phyloP scores from a whole-genome alignment of 2,329 filamentous ascomycete species.

The Torrubiella hemipterigena region DNA sequence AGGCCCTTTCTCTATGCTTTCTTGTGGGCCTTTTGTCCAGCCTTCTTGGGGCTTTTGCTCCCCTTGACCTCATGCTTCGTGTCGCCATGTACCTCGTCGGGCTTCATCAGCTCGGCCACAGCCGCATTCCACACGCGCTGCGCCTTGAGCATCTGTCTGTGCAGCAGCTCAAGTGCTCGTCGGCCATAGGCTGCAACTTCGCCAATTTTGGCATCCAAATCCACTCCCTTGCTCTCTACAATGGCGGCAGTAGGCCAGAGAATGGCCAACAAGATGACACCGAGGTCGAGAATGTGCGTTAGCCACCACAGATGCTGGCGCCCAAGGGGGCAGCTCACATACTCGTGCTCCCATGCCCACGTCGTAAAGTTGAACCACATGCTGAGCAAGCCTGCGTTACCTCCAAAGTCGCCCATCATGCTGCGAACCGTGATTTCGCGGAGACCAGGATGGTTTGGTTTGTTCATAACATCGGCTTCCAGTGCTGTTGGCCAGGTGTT shows the following conservation, averaged over 20 bases:
- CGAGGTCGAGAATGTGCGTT: constrained; percentile 62
- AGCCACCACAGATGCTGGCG: constrained; percentile 92
- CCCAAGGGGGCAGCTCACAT: constrained; percentile 65
- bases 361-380: constrained; percentile 70
- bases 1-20: too few species aligned
- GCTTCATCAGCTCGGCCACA: neutral
- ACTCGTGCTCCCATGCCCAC: constrained; percentile 75
- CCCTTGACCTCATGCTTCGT: too few species aligned
- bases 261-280: constrained; percentile 21
- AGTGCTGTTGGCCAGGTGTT: constrained; percentile 33
- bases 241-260: constrained; percentile 13
- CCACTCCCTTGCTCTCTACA: constrained; percentile 18
- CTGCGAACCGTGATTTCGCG: constrained; percentile 88
- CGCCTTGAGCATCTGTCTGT: too few species aligned
- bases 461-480: constrained; percentile 24
- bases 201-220: constrained; percentile 18
- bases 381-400: constrained; percentile 78
- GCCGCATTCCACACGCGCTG: neutral
- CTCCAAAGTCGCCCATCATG: constrained; percentile 97
- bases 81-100: too few species aligned
- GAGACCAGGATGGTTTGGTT: constrained; percentile 45
- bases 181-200: constrained; percentile 10
- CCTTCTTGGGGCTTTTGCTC: too few species aligned
- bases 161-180: too few species aligned
- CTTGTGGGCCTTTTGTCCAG: too few species aligned